Percentiles rank a stretch among this genome's conserved stretches.
Conservation (phyloP, 345 rosid species). For the Gossypium herbaceum region DNA sequence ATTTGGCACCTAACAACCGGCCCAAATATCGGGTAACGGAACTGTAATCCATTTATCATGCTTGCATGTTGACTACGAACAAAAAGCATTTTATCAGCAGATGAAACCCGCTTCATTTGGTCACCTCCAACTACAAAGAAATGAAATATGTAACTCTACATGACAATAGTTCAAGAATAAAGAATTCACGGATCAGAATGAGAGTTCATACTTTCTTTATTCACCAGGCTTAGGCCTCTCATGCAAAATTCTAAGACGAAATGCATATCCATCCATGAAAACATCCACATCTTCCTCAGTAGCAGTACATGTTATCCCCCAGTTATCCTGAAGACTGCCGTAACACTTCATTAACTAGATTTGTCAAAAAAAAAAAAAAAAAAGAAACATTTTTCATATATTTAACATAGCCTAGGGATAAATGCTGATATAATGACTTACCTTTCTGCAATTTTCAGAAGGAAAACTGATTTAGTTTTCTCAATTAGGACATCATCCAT, state of each 20-base stretch:
- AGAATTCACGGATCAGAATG: constrained; percentile 20
- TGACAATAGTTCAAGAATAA: constrained; percentile 13
- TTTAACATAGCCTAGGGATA: constrained; percentile 7
- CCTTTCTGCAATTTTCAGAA: constrained; percentile 89
- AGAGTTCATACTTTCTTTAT: constrained; percentile 59
- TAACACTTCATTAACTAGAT: constrained; percentile 18
- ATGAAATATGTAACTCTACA: constrained; percentile 17
- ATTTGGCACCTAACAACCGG: constrained; percentile 64
- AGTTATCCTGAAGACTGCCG: constrained; percentile 63
- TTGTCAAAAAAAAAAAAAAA: background rate
- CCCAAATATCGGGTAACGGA: constrained; percentile 57
- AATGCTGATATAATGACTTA: constrained; percentile 26
- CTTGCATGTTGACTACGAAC: constrained; percentile 82
- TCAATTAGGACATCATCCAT: constrained; percentile 76
- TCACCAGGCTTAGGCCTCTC: constrained; percentile 80
- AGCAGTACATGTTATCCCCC: constrained; percentile 68
- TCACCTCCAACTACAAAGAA: constrained; percentile 47
- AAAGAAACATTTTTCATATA: background rate
- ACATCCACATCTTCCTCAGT: constrained; percentile 72
- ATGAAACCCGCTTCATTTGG: constrained; percentile 50
- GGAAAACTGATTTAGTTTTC: constrained; percentile 89
- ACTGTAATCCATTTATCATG: constrained; percentile 84
- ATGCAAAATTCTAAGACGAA: constrained; percentile 79
- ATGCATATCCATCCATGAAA: constrained; percentile 72
- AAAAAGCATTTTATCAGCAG: constrained; percentile 65